A percentile compares a stretch with the other conserved stretches of the same genome.
These are phyloP conservation scores for Aegilops longissima DNA, from an alignment of 176 grass and related monocot species.

Conservation along the genomic window DNA sequence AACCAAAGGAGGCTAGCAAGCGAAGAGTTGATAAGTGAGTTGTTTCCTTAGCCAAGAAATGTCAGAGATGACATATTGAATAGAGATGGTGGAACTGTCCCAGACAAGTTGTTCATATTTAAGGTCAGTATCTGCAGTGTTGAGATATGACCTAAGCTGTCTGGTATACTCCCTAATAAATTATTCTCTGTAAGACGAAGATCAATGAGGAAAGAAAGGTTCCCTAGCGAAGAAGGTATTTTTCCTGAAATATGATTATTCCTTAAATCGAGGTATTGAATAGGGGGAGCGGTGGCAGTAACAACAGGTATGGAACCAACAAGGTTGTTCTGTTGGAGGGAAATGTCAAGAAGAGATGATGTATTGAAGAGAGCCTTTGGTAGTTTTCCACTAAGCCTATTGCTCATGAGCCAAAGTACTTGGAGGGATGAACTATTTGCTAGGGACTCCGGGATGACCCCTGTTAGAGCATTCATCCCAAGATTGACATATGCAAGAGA, in stretches of 20 bases:
- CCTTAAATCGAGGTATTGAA: conserved; percentile 23
- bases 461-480: conserved; percentile 17
- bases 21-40: too few relatives aligned
- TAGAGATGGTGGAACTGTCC: conserved; percentile 19
- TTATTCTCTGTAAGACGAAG: conserved; percentile 9
- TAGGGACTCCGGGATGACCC: conserved; percentile 33
- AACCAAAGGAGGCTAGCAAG: too few relatives aligned
- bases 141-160: conserved; percentile 21
- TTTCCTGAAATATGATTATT: conserved; percentile 19
- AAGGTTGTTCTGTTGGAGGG: conserved; percentile 24
- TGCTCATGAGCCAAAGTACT: conserved; percentile 14
- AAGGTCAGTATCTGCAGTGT: neutral
- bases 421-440: conserved; percentile 28
- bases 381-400: conserved; percentile 37
- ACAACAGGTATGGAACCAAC: conserved; percentile 32
- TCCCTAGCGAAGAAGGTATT: conserved; percentile 46
- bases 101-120: conserved; percentile 14
- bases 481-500: conserved; percentile 26
- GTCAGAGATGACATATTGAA: conserved; percentile 36
- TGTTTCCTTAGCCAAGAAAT: conserved; percentile 16
- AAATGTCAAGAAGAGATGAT: neutral
- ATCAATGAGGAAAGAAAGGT: conserved; percentile 7
- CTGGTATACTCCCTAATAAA: conserved; percentile 44
- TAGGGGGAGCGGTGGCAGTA: neutral
- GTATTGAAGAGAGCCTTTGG: conserved; percentile 37